Percentiles rank a stretch among this genome's conserved stretches.
Conservation (phyloP, 345 rosid genomes). For the Gossypium arboreum region DNA sequence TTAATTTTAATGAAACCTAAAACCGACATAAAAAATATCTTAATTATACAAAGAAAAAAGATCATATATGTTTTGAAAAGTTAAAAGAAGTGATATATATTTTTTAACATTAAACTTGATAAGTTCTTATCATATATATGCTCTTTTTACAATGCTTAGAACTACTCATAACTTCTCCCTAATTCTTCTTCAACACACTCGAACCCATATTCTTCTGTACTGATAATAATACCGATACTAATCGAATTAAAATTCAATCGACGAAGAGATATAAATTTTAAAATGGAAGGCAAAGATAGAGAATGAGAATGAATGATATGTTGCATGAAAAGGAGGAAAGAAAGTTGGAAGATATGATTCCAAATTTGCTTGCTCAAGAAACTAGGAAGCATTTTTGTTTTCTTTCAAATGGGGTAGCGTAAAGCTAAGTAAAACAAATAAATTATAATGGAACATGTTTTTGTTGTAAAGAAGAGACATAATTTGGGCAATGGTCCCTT, state of each 20-base stretch:
- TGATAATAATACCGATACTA: background rate
- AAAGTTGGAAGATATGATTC: conserved; percentile 33
- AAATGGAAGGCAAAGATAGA: background rate
- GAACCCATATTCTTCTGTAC: accelerated
- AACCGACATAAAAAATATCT: no score
- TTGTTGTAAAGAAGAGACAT: conserved; percentile 16
- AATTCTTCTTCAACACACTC: accelerated
- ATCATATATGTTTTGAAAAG: no score
- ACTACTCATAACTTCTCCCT: no score
- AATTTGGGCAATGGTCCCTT: conserved; percentile 24
- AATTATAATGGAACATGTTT: background rate
- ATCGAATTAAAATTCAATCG: no score
- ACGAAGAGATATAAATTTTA: background rate
- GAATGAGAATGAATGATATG: background rate
- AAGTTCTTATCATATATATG: no score
- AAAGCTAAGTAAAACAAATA: conserved; percentile 26
- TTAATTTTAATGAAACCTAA: no score
- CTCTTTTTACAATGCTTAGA: no score
- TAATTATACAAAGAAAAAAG: no score
- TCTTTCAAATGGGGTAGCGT: conserved; percentile 35
- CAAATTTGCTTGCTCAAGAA: conserved; percentile 38
- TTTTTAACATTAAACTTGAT: no score
- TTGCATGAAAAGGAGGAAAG: background rate
- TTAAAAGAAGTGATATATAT: no score
- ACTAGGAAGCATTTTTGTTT: conserved; percentile 28